Base-by-base conservation (phyloP, 768 basidiomycete species). In the Podaxis sp. region DNA sequence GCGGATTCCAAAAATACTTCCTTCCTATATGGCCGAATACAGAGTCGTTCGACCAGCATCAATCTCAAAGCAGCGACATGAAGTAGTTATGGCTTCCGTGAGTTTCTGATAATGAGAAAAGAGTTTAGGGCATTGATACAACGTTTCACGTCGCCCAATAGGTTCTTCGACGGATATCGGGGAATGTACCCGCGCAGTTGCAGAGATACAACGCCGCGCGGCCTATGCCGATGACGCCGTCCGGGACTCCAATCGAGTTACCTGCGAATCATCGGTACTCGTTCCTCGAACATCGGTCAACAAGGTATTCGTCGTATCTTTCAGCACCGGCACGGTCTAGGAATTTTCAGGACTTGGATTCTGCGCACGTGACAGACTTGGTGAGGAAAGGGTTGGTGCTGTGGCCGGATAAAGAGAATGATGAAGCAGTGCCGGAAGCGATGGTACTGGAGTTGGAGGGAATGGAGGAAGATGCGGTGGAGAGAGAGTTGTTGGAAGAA, bases 71-170 rank as follows among this genome's bases (percentile, higher is more conserved):
- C 79, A 81, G 18, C 77, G 81, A 47, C 89, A 89, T 67, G 73
- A 70, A 14, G 65, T 67, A 46, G 68, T 89, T 38, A 80, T 77
- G 11, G 79, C 79, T 61, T 83, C 81, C 84, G 89, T 88, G 67
- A 63, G 80, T 60, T 37, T 14, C 27, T 56, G 46, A 16, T 55
- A 7, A 38, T 50, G 3, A 16, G 36, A 4, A 40, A 18, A 16
- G 37, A 54, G 14, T 7, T 35, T 32, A 23, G 38, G 13, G 44
- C 18, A 27, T 21, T 61, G 52, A 61, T 48, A 25, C 36, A 25
- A 28, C 23, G 59, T 23, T 44, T 16, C 16, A 44, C 7, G 28
- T 38, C 36, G 42, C 53, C 3, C 38, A 25, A 36, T 27, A 85
- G 83, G 76, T 85, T 3, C 70, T 79, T 32, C 79, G 62, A 47